A percentile compares a stretch with the other conserved stretches of the same genome.
These are phyloP conservation scores for Yamadazyma oceani DNA, from an alignment of 1,139 yeast species.

Conservation along the genomic window DNA sequence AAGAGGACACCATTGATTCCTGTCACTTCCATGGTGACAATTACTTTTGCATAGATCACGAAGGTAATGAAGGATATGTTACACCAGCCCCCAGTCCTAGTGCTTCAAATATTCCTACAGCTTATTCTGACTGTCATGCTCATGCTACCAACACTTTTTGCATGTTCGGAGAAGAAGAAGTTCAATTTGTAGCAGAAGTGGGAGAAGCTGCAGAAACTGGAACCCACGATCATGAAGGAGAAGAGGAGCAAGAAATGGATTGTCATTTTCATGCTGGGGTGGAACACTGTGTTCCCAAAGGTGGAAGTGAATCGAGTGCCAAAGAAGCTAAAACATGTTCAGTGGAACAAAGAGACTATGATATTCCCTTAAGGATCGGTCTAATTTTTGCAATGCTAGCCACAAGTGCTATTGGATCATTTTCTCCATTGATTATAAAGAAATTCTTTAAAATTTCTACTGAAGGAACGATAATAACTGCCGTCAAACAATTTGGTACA, in stretches of 20 bases:
- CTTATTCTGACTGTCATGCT: slow-evolving; percentile 28
- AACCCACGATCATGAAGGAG: slow-evolving; percentile 4
- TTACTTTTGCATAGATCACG: slow-evolving; percentile 25
- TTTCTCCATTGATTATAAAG: slow-evolving; percentile 22
- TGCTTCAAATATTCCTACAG: background rate
- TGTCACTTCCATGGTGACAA: slow-evolving; percentile 31
- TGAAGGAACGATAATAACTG: slow-evolving; percentile 19
- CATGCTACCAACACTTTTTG: slow-evolving; percentile 29
- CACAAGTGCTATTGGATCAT: slow-evolving; percentile 30
- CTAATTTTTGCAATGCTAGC: slow-evolving; percentile 30
- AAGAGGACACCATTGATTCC: background rate
- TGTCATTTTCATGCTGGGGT: slow-evolving; percentile 44
- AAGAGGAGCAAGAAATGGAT: slow-evolving; percentile 16
- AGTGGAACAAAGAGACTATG: slow-evolving; percentile 25
- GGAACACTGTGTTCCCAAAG: slow-evolving; percentile 30
- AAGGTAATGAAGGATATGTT: slow-evolving; percentile 31
- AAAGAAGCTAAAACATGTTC: slow-evolving; percentile 13
- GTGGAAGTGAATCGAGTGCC: slow-evolving; percentile 5
- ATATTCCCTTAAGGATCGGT: slow-evolving; percentile 29
- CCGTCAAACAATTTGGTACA: slow-evolving; percentile 29
- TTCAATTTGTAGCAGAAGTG: slow-evolving; percentile 21
- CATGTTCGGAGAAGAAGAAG: slow-evolving; percentile 21
- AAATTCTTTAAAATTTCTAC: slow-evolving; percentile 21
- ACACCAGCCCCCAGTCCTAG: slow-evolving; percentile 26
- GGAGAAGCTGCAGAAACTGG: slow-evolving; percentile 4